Evolutionary conservation across 1,284 basidiomycete species (phyloP), one percentile per base, ranked within the genome.

Genomic region (Rhodotorula sp.): DNA sequence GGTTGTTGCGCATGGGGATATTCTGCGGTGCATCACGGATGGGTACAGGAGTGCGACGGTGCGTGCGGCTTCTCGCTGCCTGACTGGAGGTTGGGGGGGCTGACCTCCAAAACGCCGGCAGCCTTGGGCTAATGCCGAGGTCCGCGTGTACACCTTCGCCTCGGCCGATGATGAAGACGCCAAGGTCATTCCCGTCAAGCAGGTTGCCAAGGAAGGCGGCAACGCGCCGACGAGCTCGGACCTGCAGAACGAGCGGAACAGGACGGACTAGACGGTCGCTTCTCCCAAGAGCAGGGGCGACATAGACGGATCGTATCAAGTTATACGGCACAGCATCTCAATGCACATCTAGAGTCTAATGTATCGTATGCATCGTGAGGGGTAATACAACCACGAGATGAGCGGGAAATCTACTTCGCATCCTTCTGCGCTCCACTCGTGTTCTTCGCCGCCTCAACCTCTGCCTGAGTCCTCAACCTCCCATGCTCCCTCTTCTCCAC

Each of bases 1-100:
- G 34, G 72, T 82, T 47, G 80, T 81, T 10, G 80, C 81, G 10
- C 81, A 82, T 68, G 80, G 81, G 1, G 81, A 81, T 63, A 80
- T 82, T 31, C 66, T 82, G 40, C 72, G 81, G 47, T 73, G 75
- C 68, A 71, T 82, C 44, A 78, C 76, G 2, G 78, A 80, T 48
- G 77, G 78, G 1, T 34, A 77, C 31, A 73, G 78, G 61, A 76
- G 75, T 6, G 65, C 65, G 3, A 65, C 77, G 57, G 78, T 78
- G 67, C 75, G 79, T 63, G 13, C 53, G 16, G 37, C 4, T 30
- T 54, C 7, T 50, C 30, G 22, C 47, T 48, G 20, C 5, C 58
- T 28, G 18, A 24, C 40, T 44, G 9, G 11, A 44, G 13, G 4
- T 13, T 44, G 40, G 15, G n/a, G n/a, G n/a, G n/a, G n/a, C n/a